These are phyloP conservation scores for Neopestalotiopsis rosae DNA, from an alignment of 2,329 filamentous ascomycete species.

Conservation along the genomic window DNA sequence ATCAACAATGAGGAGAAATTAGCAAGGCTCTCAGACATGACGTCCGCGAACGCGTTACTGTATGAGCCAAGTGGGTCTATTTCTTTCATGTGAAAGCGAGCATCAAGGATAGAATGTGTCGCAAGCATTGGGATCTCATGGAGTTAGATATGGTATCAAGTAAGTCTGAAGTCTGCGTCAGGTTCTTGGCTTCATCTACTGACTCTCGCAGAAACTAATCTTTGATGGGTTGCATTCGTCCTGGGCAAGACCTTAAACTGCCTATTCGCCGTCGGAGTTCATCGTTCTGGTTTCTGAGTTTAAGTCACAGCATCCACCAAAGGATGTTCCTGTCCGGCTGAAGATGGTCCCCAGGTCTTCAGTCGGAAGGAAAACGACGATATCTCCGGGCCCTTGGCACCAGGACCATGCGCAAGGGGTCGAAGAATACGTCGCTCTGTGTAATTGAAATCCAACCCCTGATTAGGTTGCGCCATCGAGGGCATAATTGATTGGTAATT, in stretches of 20 bases:
- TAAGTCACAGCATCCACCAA: not conserved
- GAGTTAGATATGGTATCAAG: not conserved
- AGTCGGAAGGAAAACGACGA: not conserved
- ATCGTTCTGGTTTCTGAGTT: not conserved
- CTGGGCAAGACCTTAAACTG: conserved; percentile 41
- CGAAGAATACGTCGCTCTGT: not conserved
- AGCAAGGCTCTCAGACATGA: no score
- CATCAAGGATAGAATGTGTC: conserved; percentile 25
- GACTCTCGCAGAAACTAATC: conserved; percentile 21
- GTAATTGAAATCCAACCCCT: not conserved
- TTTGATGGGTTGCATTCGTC: conserved; percentile 31
- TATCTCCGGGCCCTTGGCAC: not conserved
- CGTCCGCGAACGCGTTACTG: not conserved
- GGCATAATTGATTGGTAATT: not conserved
- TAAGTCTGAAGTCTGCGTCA: conserved; percentile 25
- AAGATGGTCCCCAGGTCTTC: not conserved
- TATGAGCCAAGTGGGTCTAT: not conserved
- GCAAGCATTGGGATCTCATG: conserved; percentile 25
- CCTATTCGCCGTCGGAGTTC: conserved; percentile 28
- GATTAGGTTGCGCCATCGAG: not conserved
- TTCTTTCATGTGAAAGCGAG: conserved; percentile 12
- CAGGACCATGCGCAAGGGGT: not conserved
- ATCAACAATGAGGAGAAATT: not conserved
- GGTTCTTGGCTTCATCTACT: conserved; percentile 23
- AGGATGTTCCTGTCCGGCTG: not conserved